These are phyloP conservation scores for Malus sylvestris DNA, from an alignment of 306 rosid genomes.

Conservation along the genomic window DNA sequence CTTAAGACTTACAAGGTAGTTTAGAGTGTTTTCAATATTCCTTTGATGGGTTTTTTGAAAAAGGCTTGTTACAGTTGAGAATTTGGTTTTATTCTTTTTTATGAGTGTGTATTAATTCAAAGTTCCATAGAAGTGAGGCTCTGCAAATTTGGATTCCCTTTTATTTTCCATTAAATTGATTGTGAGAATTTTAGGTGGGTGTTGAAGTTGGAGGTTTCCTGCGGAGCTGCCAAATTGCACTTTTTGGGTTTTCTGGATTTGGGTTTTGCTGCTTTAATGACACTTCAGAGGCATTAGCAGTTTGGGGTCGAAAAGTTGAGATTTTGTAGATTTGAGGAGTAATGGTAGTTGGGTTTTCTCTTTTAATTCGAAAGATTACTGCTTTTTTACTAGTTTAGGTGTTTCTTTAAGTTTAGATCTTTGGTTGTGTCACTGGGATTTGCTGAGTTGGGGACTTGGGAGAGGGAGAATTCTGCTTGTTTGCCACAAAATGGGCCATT, in stretches of 20 bases:
- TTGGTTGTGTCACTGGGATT: background rate
- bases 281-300: conserved; percentile 14
- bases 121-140: background rate
- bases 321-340: conserved; percentile 43
- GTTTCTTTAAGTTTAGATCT: conserved; percentile 4
- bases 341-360: conserved; percentile 6
- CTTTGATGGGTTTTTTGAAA: conserved; percentile 14
- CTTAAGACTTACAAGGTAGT: background rate
- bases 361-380: conserved; percentile 16
- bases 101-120: background rate
- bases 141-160: background rate
- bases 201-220: conserved; percentile 33
- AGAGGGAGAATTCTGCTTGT: conserved; percentile 15
- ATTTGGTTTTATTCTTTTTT: conserved; percentile 19
- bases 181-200: conserved; percentile 16
- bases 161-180: background rate
- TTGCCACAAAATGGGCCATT: conserved; percentile 55
- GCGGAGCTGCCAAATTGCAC: conserved; percentile 33
- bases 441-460: conserved; percentile 12
- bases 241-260: conserved; percentile 26
- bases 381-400: conserved; percentile 16
- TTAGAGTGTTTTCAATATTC: conserved; percentile 11
- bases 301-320: conserved; percentile 9
- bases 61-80: conserved; percentile 5
- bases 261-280: conserved; percentile 19